A percentile compares a stretch with the other conserved stretches of the same genome.
phyloP scores from a whole-genome alignment of 768 basidiomycete species.

The Mycena belliarum region DNA sequence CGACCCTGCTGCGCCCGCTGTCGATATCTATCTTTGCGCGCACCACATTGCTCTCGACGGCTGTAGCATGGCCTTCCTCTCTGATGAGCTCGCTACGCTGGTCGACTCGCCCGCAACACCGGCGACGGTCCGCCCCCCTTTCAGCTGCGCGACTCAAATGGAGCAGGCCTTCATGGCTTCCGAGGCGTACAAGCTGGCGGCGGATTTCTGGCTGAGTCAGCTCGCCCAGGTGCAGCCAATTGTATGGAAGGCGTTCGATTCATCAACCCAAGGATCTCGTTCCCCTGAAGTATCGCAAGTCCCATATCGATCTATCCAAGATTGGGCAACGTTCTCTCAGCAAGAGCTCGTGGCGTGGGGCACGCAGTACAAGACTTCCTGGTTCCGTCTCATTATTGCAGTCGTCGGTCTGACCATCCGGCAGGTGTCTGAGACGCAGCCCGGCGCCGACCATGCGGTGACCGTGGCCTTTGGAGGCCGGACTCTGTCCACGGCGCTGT shows the following conservation, averaged over 20 bases:
- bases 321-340: too few species aligned
- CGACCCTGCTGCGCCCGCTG: not conserved
- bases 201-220: too few species aligned
- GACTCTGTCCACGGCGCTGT: not conserved
- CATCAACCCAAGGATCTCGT: too few species aligned
- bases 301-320: too few species aligned
- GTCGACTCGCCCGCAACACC: too few species aligned
- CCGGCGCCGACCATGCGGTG: not conserved
- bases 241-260: too few species aligned
- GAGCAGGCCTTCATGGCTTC: too few species aligned
- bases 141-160: too few species aligned
- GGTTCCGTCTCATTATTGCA: not conserved
- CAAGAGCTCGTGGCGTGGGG: not conserved
- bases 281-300: too few species aligned
- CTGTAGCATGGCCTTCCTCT: not conserved
- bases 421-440: not conserved
- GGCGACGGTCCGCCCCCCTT: too few species aligned
- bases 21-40: not conserved
- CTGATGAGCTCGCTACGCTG: not conserved
- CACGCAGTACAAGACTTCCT: not conserved
- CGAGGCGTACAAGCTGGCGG: too few species aligned
- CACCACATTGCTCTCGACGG: not conserved
- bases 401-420: not conserved
- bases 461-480: not conserved
- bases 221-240: too few species aligned